These are phyloP conservation scores for Cicer bijugum DNA, from an alignment of 306 rosid genomes.

Conservation along the genomic window DNA sequence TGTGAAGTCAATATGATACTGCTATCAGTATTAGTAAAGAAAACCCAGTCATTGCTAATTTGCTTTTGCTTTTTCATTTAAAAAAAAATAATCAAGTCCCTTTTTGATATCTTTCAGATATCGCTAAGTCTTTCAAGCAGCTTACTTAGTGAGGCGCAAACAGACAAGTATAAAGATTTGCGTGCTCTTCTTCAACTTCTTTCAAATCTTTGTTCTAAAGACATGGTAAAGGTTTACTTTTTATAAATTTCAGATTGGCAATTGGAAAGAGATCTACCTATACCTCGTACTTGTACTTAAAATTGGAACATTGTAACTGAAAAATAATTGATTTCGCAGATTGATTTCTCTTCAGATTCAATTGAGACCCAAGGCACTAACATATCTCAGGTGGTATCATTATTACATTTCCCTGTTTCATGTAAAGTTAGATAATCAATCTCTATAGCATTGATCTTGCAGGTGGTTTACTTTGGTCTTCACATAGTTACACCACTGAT, in stretches of 20 bases:
- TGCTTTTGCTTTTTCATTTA: conserved; percentile 27
- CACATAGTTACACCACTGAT: conserved; percentile 84
- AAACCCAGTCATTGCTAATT: conserved; percentile 36
- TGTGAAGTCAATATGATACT: conserved; percentile 23
- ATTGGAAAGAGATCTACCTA: conserved; percentile 37
- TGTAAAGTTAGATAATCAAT: conserved; percentile 30
- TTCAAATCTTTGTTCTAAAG: conserved; percentile 89
- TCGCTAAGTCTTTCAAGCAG: conserved; percentile 82
- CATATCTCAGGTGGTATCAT: conserved; percentile 80
- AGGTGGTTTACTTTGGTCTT: conserved; percentile 98
- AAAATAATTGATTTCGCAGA: conserved; percentile 57
- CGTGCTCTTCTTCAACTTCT: conserved; percentile 99
- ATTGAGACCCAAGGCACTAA: conserved; percentile 72
- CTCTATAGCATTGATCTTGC: conserved; percentile 51
- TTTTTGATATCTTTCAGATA: conserved; percentile 60
- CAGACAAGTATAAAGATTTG: conserved; percentile 87
- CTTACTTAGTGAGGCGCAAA: conserved; percentile 78
- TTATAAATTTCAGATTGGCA: conserved; percentile 18
- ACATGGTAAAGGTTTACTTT: conserved; percentile 63
- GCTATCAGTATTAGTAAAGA: conserved; percentile 13
- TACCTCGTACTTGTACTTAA: conserved; percentile 35
- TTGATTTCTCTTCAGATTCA: conserved; percentile 90
- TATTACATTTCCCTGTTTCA: conserved; percentile 34
- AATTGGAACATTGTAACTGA: conserved; percentile 38
- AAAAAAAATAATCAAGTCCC: conserved; percentile 28